A percentile compares a stretch with the other conserved stretches of the same genome.
Evolutionary conservation across 192 early-diverging fungal genomes (phyloP).

Genomic region (Backusella sp.): DNA sequence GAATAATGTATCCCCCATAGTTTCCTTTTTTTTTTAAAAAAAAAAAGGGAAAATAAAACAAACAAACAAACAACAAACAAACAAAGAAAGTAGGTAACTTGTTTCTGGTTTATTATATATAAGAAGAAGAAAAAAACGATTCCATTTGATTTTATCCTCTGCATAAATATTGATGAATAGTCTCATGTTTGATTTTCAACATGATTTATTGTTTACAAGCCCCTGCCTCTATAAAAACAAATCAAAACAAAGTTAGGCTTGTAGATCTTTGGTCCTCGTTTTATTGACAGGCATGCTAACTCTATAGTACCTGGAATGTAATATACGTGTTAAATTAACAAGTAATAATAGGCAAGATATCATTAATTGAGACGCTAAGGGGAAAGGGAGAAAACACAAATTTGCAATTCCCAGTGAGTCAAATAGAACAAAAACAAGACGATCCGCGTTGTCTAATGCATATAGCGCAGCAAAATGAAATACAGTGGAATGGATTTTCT

Average conservation of each 20-base stretch:
- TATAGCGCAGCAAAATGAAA: neutral
- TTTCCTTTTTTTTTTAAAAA: too few species aligned
- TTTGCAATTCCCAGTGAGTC: neutral
- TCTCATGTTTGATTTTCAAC: neutral
- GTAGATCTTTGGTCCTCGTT: neutral
- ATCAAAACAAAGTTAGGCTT: constrained; percentile 8
- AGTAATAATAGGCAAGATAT: neutral
- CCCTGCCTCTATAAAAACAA: neutral
- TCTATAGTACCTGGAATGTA: neutral
- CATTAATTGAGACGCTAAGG: neutral
- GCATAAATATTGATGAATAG: neutral
- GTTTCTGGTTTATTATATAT: too few species aligned
- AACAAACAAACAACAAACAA: neutral
- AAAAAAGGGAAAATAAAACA: neutral
- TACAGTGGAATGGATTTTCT: neutral
- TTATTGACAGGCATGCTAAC: constrained; percentile 4
- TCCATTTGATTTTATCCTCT: neutral
- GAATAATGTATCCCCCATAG: neutral
- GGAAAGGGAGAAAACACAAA: constrained; percentile 7
- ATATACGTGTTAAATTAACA: neutral
- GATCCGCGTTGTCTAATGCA: constrained; percentile 7
- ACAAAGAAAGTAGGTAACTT: too few species aligned
- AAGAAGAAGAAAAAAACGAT: neutral
- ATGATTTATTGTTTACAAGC: constrained; percentile 10
- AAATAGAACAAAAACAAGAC: neutral